Base-by-base conservation (phyloP, 2,329 filamentous ascomycete genomes). In the Sclerotinia sclerotiorum region DNA sequence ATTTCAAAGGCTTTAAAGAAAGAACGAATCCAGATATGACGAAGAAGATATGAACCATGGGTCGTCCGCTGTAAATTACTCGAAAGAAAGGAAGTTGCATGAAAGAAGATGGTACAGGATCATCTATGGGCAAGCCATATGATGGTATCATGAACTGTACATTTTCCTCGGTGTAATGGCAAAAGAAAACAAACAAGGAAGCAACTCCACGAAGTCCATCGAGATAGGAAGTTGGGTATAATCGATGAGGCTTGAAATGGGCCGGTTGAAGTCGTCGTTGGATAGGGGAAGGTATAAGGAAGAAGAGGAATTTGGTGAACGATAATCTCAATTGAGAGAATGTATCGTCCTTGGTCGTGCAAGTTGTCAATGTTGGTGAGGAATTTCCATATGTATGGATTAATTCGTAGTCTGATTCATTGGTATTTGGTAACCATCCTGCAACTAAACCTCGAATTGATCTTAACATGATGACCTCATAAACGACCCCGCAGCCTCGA, bases 31-130 rank as follows among this genome's bases (percentile, higher is more conserved):
- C 83, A 1, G 82, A 84, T 49, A 84, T 82, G 70, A 84, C 79
- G 74, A 84, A 84, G 75, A 84, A 84, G 49, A 84, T 79, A 72
- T 82, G 80, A 3, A 84, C 83, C 81, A 83, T 82, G 13, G 82
- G 81, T 24, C 80, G 78, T 21, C 82, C 82, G n/a, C 80, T 80
- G 79, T 82, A 70, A 19, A 83, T 67, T 39, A 83, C 76, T 64
- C 81, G 79, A 8, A 82, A 15, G 64, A 81, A 80, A 1, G 82
- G 83, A 19, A 83, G 74, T 73, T 84, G 82, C 29, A 84, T 70
- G 19, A 77, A 75, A 65, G 80, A 79, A 27, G 80, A 74, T 54
- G 79, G 77, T 24, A 74, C 76, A 55, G 72, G 71, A 65, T 74
- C 74, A 60, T 74, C 73, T 68, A 73, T n/a, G 19, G 60, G 74